phyloP scores from a whole-genome alignment of 371 early-diverging fungal genomes.

The Apophysomyces sp. region DNA sequence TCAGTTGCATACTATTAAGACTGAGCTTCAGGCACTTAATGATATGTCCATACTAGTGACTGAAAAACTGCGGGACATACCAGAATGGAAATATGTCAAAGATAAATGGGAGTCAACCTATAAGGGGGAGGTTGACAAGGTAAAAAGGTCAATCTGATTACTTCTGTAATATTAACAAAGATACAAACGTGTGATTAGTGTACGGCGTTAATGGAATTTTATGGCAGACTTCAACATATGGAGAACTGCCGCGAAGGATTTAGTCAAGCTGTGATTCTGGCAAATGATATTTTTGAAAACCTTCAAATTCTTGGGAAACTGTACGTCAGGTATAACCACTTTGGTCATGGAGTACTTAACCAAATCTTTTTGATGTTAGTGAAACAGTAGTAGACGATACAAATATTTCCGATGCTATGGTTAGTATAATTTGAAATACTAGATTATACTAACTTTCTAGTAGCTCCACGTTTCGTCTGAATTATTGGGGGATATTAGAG shows the following conservation, averaged over 20 bases:
- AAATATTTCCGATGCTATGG: neutral
- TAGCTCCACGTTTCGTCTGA: neutral
- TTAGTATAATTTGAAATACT: neutral
- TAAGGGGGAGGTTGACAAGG: conserved; percentile 9
- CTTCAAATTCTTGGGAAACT: conserved; percentile 5
- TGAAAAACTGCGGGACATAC: neutral
- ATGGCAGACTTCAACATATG: conserved; percentile 9
- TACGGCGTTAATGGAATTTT: conserved; percentile 3
- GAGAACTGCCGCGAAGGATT: conserved; percentile 22
- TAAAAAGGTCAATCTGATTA: neutral
- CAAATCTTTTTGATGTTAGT: neutral
- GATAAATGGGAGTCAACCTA: conserved; percentile 2
- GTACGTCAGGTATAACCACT: neutral
- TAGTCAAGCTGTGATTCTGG: conserved; percentile 16
- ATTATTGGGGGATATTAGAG: neutral
- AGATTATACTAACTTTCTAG: neutral
- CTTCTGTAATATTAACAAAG: no score
- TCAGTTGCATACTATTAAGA: neutral
- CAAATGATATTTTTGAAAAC: conserved; percentile 11
- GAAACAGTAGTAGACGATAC: neutral
- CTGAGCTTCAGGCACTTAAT: conserved; percentile 4
- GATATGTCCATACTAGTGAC: neutral
- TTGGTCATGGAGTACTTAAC: neutral
- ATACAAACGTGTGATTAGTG: conserved; percentile 5
- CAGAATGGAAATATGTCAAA: neutral